Base-by-base conservation (phyloP, 768 basidiomycete genomes). In the Galerina sulciceps region DNA sequence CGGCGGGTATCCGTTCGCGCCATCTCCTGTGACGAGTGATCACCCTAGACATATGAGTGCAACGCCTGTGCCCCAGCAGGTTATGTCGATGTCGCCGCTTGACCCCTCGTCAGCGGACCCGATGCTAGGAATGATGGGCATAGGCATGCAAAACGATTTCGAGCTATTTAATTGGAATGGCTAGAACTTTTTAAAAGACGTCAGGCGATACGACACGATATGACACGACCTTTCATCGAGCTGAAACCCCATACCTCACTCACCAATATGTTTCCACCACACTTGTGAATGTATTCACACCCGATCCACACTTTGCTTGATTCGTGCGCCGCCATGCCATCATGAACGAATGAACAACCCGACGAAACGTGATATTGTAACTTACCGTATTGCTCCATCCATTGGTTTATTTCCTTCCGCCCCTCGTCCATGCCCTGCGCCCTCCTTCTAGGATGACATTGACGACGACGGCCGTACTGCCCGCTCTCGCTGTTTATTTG, bases 141-240 rank as follows among this genome's bases (percentile, higher is more conserved):
- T 31, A 8, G 26, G 26, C 54, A 75, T 77, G 37, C 53, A 73
- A 52, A 76, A 68, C 65, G 86, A 87, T 55, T 82, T 84, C 64
- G 85, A 86, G 61, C 72, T 85, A 60, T 84, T 86, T 69, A 85
- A 83, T 67, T 88, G 86, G 83, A 77, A 73, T 63, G 75, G 76
- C 13, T 42, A 10, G n/a, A 15, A 22, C 34, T 31, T 17, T 42
- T 31, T 36, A n/a, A 48, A 75, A 69, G 66, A 65, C 51, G 60
- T 52, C 37, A 50, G 57, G 61, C 52, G 42, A 18, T 8, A 31
- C 26, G 26, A 31, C 26, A 31, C 26, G 26, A 31, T 31, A 31
- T 31, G 26, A 31, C 26, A 31, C 26, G 26, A 31, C 26, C 26
- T 5, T 31, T 31, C 26, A 31, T 31, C 26, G 26, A 31, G 8